Evolutionary conservation across 345 rosid species (phyloP), one percentile per base, ranked within the genome.

Genomic region (Xanthoceras sorbifolium): DNA sequence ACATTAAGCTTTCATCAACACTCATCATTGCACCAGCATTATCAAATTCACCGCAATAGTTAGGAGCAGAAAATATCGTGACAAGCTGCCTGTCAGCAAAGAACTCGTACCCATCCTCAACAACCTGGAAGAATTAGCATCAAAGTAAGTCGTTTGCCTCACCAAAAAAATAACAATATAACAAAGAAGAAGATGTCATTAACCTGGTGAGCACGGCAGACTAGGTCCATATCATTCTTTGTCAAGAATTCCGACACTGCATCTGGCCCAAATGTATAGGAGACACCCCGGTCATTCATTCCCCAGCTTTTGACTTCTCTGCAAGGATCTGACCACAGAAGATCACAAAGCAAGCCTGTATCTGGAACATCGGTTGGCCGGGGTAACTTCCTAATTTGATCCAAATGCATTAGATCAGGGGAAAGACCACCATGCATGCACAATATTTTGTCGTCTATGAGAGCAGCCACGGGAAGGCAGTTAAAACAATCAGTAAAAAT

Each of bases 351-450:
- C 82, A 94, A 87, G 75, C 98, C 97, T 36, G 93, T 81, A 74
- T 94, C 97, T 1, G 98, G 98, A 80, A 92, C 87, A 86, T 92
- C 96, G 83, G 87, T 80, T 6, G 98, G 97, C n/a, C 98, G 96
- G 23, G 87, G 22, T 55, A 94, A 73, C 70, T 63, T 89, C 76
- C 92, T 92, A 70, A 94, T 94, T 80, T 92, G 89, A 80, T 94
- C 94, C 86, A 94, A 82, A 78, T 80, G 73, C 20, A 83, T 81
- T 82, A 94, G 67, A 71, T 94, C 97, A 72, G 98, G 98, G 73
- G 98, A 94, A 76, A 94, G 90, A 52, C 97, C 98, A 78, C 97
- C 98, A 72, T 94, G 98, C 98, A 94, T 94, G 85, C 98, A 94
- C 71, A 94, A 82, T 81, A 94, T 94, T 78, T 92, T 92, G 76